phyloP scores from a whole-genome alignment of 805 yeast species.

The Kurtzmaniella fragi region DNA sequence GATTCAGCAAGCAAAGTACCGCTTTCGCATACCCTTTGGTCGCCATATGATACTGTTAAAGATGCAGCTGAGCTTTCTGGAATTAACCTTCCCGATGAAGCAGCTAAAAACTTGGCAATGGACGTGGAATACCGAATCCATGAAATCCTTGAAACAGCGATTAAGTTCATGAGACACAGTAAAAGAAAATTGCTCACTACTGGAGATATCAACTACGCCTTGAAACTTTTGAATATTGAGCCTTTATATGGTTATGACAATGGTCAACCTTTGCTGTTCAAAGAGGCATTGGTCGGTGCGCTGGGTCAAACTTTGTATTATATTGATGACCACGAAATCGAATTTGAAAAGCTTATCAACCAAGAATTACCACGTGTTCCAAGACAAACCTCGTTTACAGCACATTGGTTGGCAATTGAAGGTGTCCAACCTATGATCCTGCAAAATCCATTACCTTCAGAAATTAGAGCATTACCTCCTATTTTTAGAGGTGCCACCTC shows the following conservation, averaged over 20 bases:
- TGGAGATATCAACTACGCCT: slow-evolving; percentile 74
- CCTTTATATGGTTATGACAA: slow-evolving; percentile 88
- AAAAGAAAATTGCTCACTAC: slow-evolving; percentile 80
- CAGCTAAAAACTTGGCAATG: slow-evolving; percentile 93
- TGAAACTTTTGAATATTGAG: slow-evolving; percentile 84
- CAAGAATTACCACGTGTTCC: slow-evolving; percentile 96
- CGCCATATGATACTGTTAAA: slow-evolving; percentile 93
- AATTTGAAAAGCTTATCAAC: slow-evolving; percentile 87
- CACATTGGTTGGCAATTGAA: slow-evolving; percentile 97
- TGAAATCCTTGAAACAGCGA: slow-evolving; percentile 92
- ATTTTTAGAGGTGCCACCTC: slow-evolving; percentile 75
- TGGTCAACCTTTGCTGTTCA: slow-evolving; percentile 65
- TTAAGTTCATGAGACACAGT: slow-evolving; percentile 92
- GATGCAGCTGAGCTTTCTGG: slow-evolving; percentile 95
- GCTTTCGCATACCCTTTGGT: slow-evolving; percentile 89
- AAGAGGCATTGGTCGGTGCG: slow-evolving; percentile 77
- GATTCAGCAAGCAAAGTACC: slow-evolving; percentile 44
- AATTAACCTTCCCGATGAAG: slow-evolving; percentile 80
- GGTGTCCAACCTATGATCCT: slow-evolving; percentile 98
- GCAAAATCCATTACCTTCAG: slow-evolving; percentile 85
- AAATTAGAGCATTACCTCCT: slow-evolving; percentile 74
- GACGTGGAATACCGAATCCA: slow-evolving; percentile 97
- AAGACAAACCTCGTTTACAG: slow-evolving; percentile 84
- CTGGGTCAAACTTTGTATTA: slow-evolving; percentile 93
- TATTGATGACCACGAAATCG: slow-evolving; percentile 88